Conservation (phyloP, 2,329 filamentous ascomycete genomes). For the Orbilia blumenaviensis region DNA sequence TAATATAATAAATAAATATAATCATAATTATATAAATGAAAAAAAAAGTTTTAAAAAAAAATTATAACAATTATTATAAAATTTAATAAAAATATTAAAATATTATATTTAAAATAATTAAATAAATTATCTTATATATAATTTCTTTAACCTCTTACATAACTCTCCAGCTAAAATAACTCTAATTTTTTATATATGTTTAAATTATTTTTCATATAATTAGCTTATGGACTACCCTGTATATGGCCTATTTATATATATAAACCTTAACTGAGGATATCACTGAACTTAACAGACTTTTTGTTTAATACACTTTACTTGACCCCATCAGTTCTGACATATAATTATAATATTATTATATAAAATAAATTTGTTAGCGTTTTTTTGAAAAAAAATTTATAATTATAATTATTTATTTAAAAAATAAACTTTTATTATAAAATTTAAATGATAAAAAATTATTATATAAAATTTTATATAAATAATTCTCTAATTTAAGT, state of each 20-base stretch:
- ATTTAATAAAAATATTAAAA: not conserved
- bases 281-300: too few species aligned
- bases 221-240: too few species aligned
- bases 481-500: not conserved
- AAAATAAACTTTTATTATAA: not conserved
- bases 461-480: not conserved
- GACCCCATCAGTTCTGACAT: not conserved
- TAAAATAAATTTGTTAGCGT: not conserved
- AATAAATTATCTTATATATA: not conserved
- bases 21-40: slow-evolving; percentile 4
- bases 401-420: not conserved
- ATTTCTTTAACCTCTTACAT: not conserved
- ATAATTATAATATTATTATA: not conserved
- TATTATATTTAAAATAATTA: not conserved
- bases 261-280: too few species aligned
- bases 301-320: too few species aligned
- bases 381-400: not conserved
- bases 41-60: slow-evolving; percentile 11
- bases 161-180: too few species aligned
- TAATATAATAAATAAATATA: not conserved
- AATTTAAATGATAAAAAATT: not conserved
- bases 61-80: not conserved
- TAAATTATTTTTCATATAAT: too few species aligned
- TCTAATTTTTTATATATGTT: too few species aligned
- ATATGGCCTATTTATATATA: too few species aligned